Percentiles rank a stretch among this genome's conserved stretches.
Evolutionary conservation across 352 stramenopile genomes (phyloP).

Genomic region (Phytopythium litorale): DNA sequence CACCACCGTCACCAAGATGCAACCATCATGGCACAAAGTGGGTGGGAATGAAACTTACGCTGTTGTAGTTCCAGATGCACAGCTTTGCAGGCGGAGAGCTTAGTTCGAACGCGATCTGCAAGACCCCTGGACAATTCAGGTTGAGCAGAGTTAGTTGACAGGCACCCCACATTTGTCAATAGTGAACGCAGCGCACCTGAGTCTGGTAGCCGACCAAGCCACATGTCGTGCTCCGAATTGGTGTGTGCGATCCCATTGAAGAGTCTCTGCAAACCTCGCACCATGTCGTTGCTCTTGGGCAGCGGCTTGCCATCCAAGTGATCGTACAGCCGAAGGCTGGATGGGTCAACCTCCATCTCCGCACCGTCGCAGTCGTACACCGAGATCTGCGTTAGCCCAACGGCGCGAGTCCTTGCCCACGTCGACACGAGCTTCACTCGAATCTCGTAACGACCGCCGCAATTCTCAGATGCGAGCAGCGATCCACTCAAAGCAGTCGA

Average conservation of each 20-base stretch:
- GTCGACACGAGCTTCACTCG: constrained; percentile 67
- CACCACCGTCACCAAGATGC: neutral
- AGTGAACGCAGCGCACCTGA: constrained; percentile 21
- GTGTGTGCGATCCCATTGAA: constrained; percentile 64
- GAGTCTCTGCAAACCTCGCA: constrained; percentile 42
- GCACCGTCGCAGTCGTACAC: constrained; percentile 61
- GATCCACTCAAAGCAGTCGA: neutral
- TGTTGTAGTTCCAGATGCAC: constrained; percentile 84
- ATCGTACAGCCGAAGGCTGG: constrained; percentile 51
- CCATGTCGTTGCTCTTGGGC: constrained; percentile 64
- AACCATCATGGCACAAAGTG: neutral
- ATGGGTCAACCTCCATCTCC: constrained; percentile 43
- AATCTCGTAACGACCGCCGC: constrained; percentile 21
- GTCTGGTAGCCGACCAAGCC: constrained; percentile 61
- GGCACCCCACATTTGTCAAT: neutral
- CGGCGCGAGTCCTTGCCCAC: constrained; percentile 52
- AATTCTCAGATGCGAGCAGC: neutral
- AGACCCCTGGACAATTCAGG: constrained; percentile 19
- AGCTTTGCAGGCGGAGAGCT: constrained; percentile 44
- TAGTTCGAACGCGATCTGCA: constrained; percentile 58
- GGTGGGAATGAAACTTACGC: constrained; percentile 18
- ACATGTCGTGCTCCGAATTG: constrained; percentile 73
- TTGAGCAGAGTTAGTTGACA: neutral
- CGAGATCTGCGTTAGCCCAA: constrained; percentile 64
- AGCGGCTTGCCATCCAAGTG: constrained; percentile 37